Conservation (phyloP, 495 filamentous ascomycete genomes). For the Aspergillus steynii region DNA sequence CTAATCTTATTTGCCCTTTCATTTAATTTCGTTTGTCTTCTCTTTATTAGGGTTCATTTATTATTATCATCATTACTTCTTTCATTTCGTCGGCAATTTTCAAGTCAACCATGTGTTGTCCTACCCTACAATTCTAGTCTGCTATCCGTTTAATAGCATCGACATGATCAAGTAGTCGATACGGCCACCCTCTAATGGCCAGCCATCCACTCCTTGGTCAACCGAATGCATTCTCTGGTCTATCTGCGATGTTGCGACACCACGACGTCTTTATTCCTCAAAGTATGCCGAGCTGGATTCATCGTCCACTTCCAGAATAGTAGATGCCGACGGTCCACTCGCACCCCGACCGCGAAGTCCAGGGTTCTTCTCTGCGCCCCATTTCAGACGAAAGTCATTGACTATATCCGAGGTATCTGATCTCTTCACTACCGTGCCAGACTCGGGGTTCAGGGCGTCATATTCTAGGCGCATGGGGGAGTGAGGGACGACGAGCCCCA, state of each 20-base stretch:
- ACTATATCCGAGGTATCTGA: slow-evolving; percentile 8
- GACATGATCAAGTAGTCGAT: too few species aligned
- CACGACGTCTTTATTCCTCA: background rate
- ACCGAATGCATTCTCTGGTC: too few species aligned
- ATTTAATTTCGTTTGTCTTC: background rate
- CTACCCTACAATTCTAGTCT: too few species aligned
- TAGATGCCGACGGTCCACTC: slow-evolving; percentile 32
- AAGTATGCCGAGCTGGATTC: slow-evolving; percentile 1
- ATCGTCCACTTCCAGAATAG: slow-evolving; percentile 68
- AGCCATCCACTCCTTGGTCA: too few species aligned
- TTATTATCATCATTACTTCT: too few species aligned
- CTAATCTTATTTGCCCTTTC: too few species aligned
- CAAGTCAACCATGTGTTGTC: too few species aligned
- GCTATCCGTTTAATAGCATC: too few species aligned
- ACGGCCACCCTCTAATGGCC: too few species aligned
- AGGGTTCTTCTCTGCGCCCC: background rate
- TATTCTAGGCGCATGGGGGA: background rate
- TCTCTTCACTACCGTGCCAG: background rate
- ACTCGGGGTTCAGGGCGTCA: background rate
- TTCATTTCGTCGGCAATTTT: too few species aligned
- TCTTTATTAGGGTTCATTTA: background rate
- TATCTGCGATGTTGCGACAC: background rate
- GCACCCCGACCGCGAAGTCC: background rate
- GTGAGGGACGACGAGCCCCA: background rate
- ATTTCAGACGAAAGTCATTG: background rate